Conservation (phyloP, 202 grass and related monocot species). For the Setaria viridis region DNA sequence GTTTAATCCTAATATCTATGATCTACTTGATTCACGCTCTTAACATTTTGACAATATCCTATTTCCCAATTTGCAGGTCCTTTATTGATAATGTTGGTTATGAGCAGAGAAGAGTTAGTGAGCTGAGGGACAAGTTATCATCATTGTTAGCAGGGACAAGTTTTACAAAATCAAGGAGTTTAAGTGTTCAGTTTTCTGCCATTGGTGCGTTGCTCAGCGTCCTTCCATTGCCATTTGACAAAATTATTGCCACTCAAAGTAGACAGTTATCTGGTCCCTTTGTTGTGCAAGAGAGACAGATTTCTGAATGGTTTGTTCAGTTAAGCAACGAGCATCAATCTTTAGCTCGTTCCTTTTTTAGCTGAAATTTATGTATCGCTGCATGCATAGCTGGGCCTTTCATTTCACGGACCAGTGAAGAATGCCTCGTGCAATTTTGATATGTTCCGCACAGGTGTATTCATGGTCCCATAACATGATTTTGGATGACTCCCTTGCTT, state of each 20-base stretch:
- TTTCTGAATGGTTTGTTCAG: constrained; percentile 81
- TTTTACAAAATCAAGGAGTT: constrained; percentile 46
- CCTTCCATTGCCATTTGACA: constrained; percentile 67
- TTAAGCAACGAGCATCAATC: constrained; percentile 71
- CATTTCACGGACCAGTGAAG: background rate
- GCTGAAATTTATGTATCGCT: constrained; percentile 24
- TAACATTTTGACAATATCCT: constrained; percentile 30
- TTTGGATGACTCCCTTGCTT: constrained; percentile 2
- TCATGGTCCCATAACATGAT: constrained; percentile 9
- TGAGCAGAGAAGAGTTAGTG: constrained; percentile 52
- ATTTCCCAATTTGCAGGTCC: constrained; percentile 57
- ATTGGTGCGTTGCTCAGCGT: constrained; percentile 69
- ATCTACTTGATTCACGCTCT: constrained; percentile 2
- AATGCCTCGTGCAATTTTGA: constrained; percentile 23
- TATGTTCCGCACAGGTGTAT: background rate
- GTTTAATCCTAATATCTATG: background rate
- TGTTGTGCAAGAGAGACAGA: constrained; percentile 43
- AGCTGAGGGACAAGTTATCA: constrained; percentile 65
- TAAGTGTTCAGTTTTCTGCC: constrained; percentile 70
- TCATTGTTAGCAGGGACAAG: constrained; percentile 53
- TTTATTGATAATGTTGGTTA: constrained; percentile 65
- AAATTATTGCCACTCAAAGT: constrained; percentile 47
- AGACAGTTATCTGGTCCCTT: constrained; percentile 43
- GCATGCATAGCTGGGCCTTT: constrained; percentile 13
- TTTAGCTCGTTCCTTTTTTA: constrained; percentile 54